Evolutionary conservation across 2,329 filamentous ascomycete genomes (phyloP).

Genomic region (Trichoderma atroviride): DNA sequence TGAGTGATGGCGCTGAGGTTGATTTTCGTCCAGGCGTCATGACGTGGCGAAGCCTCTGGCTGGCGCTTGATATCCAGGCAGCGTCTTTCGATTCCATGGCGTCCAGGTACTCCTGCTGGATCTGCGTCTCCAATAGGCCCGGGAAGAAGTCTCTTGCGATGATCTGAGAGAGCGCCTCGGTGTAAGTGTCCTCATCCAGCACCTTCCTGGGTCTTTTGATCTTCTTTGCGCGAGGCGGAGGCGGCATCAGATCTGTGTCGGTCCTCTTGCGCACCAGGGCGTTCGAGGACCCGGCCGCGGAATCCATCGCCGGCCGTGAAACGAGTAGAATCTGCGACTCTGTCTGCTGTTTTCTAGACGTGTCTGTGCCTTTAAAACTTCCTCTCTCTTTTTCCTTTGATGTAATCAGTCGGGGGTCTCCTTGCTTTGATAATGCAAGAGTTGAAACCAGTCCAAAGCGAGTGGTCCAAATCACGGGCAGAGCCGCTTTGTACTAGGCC

Average conservation of each 20-base stretch:
- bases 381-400: not conserved
- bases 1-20: slow-evolving; percentile 32
- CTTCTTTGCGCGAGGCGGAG: slow-evolving; percentile 80
- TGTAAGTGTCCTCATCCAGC: slow-evolving; percentile 93
- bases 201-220: slow-evolving; percentile 89
- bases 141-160: slow-evolving; percentile 98
- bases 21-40: slow-evolving; percentile 72
- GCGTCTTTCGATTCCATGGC: slow-evolving; percentile 84
- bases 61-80: slow-evolving; percentile 83
- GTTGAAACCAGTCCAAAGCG: not conserved
- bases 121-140: slow-evolving; percentile 80
- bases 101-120: slow-evolving; percentile 89
- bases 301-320: slow-evolving; percentile 41
- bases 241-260: slow-evolving; percentile 76
- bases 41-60: slow-evolving; percentile 69
- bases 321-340: not conserved
- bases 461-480: slow-evolving; percentile 8
- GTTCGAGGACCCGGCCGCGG: slow-evolving; percentile 44
- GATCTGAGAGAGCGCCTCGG: slow-evolving; percentile 85
- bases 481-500: not conserved
- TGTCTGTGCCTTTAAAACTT: not conserved
- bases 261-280: slow-evolving; percentile 70
- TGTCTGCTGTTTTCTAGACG: not conserved
- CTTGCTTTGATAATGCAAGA: not conserved
- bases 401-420: not conserved